phyloP scores from a whole-genome alignment of 129 eudicot genomes.

The Rutidosis leptorrhynchoides region DNA sequence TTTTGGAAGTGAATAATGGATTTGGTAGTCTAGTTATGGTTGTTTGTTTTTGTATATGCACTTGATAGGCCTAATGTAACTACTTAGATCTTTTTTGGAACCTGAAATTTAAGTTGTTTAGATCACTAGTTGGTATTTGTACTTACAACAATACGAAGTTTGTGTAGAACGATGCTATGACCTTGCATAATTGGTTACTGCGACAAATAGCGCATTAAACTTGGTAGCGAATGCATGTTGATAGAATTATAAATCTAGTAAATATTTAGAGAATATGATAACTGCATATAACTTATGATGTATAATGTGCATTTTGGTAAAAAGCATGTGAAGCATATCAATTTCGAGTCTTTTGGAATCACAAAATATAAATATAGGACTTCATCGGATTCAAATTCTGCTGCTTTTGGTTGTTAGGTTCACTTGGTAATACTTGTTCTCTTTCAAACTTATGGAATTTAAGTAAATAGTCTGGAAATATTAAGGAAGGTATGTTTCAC shows the following conservation, averaged over 20 bases:
- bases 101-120: not conserved
- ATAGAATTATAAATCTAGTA: no score
- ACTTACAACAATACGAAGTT: not conserved
- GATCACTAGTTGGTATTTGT: not conserved
- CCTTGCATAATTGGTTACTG: not conserved
- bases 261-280: no score
- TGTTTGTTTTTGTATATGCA: no score
- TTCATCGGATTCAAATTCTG: not conserved
- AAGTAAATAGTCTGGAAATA: not conserved
- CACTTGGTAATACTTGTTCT: not conserved
- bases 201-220: not conserved
- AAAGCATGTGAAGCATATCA: not conserved
- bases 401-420: not conserved
- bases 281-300: not conserved
- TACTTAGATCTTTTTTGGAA: no score
- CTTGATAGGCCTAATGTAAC: no score
- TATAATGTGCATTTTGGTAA: not conserved
- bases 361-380: not conserved
- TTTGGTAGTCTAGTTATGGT: no score
- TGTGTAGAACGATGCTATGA: not conserved
- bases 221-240: not conserved
- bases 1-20: no score
- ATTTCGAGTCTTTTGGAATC: constrained; percentile 9
- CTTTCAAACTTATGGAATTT: not conserved
- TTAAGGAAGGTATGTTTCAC: not conserved